These are phyloP conservation scores for Aspergillus glaucus DNA, from an alignment of 2,329 filamentous ascomycete genomes.

Conservation along the genomic window DNA sequence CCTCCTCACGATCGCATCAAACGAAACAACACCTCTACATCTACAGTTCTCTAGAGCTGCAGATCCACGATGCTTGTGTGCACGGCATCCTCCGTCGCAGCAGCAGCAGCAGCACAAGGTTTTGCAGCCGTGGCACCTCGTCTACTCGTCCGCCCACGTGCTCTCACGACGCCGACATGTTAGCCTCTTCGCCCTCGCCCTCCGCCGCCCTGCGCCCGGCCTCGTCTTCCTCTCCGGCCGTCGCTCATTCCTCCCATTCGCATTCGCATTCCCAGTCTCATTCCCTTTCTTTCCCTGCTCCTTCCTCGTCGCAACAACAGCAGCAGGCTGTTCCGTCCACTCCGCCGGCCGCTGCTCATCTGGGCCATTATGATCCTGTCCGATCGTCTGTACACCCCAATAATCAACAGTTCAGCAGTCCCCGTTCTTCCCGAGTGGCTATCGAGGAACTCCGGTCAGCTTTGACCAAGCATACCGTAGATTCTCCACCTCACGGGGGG, in stretches of 20 bases:
- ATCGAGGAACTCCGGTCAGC: slow-evolving; percentile 38
- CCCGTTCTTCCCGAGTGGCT: slow-evolving; percentile 30
- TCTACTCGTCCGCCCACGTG: slow-evolving; percentile 34
- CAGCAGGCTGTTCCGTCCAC: slow-evolving; percentile 8
- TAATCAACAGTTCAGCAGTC: slow-evolving; percentile 20
- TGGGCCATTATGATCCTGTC: slow-evolving; percentile 21
- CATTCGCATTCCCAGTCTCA: slow-evolving; percentile 7
- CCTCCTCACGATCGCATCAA: neutral
- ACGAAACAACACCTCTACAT: neutral
- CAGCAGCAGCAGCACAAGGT: slow-evolving; percentile 19
- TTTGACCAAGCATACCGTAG: slow-evolving; percentile 33
- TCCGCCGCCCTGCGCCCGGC: slow-evolving; percentile 32
- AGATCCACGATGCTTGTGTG: slow-evolving; percentile 24
- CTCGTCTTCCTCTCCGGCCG: slow-evolving; percentile 21
- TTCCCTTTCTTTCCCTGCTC: slow-evolving; percentile 12
- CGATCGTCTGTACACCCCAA: slow-evolving; percentile 16
- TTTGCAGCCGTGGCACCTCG: slow-evolving; percentile 25
- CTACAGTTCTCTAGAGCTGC: slow-evolving; percentile 7
- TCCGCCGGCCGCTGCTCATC: neutral
- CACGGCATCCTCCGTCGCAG: slow-evolving; percentile 17
- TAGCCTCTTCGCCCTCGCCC: slow-evolving; percentile 38
- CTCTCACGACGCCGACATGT: slow-evolving; percentile 29
- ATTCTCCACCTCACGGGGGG: slow-evolving; percentile 22
- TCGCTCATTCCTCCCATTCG: slow-evolving; percentile 9
- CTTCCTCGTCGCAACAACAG: slow-evolving; percentile 19